Evolutionary conservation across 345 rosid species (phyloP).

Genomic region (Gossypium raimondii): DNA sequence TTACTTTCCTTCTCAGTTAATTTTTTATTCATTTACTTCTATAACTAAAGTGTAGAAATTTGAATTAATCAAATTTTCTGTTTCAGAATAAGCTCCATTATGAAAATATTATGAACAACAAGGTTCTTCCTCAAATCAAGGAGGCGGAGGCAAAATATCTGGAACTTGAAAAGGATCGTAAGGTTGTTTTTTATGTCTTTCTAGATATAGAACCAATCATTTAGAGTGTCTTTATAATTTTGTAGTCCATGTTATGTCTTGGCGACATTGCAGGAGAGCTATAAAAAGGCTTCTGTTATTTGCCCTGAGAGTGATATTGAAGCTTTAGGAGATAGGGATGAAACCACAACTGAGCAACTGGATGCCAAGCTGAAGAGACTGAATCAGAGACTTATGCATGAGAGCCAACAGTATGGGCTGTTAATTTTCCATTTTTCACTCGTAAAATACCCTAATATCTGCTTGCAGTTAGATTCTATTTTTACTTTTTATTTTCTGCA

Average conservation of each 20-base stretch:
- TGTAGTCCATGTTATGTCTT: conserved; percentile 8
- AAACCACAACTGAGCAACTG: conserved; percentile 77
- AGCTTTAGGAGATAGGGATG: conserved; percentile 76
- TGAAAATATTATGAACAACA: conserved; percentile 63
- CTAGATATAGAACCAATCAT: not conserved
- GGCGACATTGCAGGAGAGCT: conserved; percentile 55
- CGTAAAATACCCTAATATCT: not conserved
- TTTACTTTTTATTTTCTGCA: conserved; percentile 29
- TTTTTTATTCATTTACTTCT: not conserved
- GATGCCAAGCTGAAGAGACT: conserved; percentile 61
- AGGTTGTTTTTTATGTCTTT: conserved; percentile 36
- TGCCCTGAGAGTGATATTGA: conserved; percentile 82
- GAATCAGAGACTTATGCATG: conserved; percentile 68
- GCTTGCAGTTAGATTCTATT: conserved; percentile 9
- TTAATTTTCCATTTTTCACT: conserved; percentile 3
- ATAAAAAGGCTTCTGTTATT: conserved; percentile 85
- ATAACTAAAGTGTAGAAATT: not conserved
- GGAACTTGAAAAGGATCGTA: conserved; percentile 53
- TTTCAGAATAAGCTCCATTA: conserved; percentile 73
- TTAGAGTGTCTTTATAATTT: conserved; percentile 4
- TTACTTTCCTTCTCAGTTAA: conserved; percentile 12
- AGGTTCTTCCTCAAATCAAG: conserved; percentile 67
- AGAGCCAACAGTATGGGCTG: conserved; percentile 59
- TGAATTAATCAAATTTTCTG: conserved; percentile 22
- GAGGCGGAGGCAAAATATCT: conserved; percentile 51